Evolutionary conservation across 192 early-diverging fungal genomes (phyloP).

Genomic region (Backusella sp.): DNA sequence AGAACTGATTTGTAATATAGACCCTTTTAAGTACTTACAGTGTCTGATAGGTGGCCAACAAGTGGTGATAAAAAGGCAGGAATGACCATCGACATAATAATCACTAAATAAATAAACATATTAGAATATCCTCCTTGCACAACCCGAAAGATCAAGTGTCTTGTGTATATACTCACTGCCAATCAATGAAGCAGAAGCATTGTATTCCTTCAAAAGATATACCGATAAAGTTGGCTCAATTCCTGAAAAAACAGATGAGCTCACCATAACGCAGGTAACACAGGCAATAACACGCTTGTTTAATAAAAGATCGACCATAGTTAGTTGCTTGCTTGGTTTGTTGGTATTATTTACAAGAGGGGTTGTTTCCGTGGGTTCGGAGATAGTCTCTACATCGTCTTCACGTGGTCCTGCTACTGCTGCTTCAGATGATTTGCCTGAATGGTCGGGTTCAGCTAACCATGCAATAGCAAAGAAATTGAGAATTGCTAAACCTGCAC

Average conservation of each 20-base stretch:
- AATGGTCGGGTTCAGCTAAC: slow-evolving; percentile 56
- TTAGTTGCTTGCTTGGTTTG: slow-evolving; percentile 16
- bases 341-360: slow-evolving; percentile 1
- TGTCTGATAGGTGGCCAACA: slow-evolving; percentile 54
- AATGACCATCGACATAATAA: slow-evolving; percentile 68
- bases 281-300: slow-evolving; percentile 48
- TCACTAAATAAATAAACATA: slow-evolving; percentile 32
- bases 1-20: not conserved
- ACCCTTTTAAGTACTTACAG: not conserved
- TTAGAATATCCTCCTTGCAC: not conserved
- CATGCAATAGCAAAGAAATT: slow-evolving; percentile 63
- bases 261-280: slow-evolving; percentile 42
- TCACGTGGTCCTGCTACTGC: not conserved
- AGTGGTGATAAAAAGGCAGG: slow-evolving; percentile 62
- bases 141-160: not conserved
- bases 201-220: slow-evolving; percentile 40
- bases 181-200: slow-evolving; percentile 39
- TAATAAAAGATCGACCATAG: slow-evolving; percentile 43
- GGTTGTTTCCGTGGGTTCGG: not conserved
- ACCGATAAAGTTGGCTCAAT: slow-evolving; percentile 58
- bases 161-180: slow-evolving; percentile 28
- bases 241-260: slow-evolving; percentile 50
- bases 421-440: not conserved
- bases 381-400: slow-evolving; percentile 8
- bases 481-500: slow-evolving; percentile 55